These are phyloP conservation scores for Pseudogymnoascus sp. DNA, from an alignment of 2,329 filamentous ascomycete genomes.

Conservation along the genomic window DNA sequence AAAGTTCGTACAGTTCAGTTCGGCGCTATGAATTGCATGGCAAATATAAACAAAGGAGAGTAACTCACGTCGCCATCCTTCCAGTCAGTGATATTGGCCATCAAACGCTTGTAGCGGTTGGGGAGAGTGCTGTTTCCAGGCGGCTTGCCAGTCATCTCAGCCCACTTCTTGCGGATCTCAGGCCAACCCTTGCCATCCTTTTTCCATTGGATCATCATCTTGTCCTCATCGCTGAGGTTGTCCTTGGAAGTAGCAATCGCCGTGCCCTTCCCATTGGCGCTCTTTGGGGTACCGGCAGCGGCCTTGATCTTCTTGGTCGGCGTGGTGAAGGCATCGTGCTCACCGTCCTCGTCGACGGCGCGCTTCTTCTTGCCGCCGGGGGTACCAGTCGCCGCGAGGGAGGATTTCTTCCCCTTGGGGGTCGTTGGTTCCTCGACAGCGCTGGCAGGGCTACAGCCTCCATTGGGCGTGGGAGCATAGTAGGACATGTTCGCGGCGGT, in stretches of 20 bases:
- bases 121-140: not conserved
- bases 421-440: not conserved
- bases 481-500: not conserved
- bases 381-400: not conserved
- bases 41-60: not conserved
- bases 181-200: not conserved
- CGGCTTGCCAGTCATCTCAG: not conserved
- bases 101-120: not conserved
- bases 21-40: not conserved
- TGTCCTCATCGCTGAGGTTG: not conserved
- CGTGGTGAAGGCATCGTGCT: not conserved
- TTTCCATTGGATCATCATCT: not conserved
- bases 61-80: slow-evolving; percentile 8
- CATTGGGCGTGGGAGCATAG: not conserved
- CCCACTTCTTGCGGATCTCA: not conserved
- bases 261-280: not conserved
- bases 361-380: not conserved
- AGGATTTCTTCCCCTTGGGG: not conserved
- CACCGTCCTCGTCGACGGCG: not conserved
- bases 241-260: not conserved
- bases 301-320: not conserved
- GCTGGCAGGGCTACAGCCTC: not conserved
- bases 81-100: not conserved
- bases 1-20: not conserved
- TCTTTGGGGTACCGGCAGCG: not conserved